Conservation (phyloP, 257 asterid species). For the Gynochthodes officinalis region DNA sequence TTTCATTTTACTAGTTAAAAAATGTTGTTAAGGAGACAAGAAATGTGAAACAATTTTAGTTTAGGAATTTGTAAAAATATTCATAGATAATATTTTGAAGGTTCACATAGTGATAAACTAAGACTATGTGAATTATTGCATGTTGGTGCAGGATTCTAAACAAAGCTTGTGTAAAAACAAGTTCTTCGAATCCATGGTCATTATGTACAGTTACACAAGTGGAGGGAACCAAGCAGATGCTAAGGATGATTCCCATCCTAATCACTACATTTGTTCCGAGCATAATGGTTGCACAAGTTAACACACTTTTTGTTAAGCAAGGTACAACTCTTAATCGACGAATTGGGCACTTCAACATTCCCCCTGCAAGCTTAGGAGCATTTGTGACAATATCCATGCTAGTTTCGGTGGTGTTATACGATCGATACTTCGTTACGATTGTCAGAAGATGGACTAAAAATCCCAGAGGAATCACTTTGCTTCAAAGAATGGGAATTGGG, state of each 20-base stretch:
- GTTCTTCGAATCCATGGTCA: conserved; percentile 58
- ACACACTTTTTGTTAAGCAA: conserved; percentile 71
- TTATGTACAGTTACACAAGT: conserved; percentile 76
- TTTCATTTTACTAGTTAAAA: not conserved
- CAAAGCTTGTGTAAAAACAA: conserved; percentile 65
- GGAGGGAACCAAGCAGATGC: conserved; percentile 85
- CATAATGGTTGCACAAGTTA: conserved; percentile 65
- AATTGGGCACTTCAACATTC: conserved; percentile 54
- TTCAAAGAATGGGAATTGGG: conserved; percentile 89
- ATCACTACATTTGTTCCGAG: conserved; percentile 66
- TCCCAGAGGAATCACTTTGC: conserved; percentile 71
- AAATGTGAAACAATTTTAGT: not conserved
- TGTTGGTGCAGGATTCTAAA: conserved; percentile 57
- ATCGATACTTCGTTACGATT: conserved; percentile 44
- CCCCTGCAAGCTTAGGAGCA: conserved; percentile 74
- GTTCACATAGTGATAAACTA: too few relatives aligned
- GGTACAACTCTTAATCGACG: conserved; percentile 62
- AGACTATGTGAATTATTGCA: too few relatives aligned
- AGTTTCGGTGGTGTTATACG: conserved; percentile 64
- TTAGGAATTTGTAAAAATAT: too few relatives aligned
- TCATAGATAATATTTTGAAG: too few relatives aligned
- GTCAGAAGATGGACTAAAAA: conserved; percentile 53
- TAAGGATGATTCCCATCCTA: conserved; percentile 67
- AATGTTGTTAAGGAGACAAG: not conserved
- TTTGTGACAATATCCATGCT: conserved; percentile 76